Base-by-base conservation (phyloP, 305 asterid genomes). In the Fraxinus angustifolia region DNA sequence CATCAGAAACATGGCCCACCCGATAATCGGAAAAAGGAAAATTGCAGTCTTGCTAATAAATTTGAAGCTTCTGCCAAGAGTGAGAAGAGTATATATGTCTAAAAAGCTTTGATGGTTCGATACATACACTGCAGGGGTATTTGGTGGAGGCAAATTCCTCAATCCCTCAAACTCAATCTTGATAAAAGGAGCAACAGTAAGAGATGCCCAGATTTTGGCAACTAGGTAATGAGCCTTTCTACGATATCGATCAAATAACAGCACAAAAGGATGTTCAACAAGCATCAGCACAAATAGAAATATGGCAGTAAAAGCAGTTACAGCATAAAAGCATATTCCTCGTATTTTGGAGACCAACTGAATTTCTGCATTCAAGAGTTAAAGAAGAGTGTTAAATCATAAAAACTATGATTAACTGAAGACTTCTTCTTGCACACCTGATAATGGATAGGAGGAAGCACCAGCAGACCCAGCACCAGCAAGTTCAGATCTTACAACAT, bases 61-160 rank as follows among this genome's bases (percentile, higher is more conserved):
- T 82, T 96, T 96, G 91, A 91, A 96, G 91, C 90, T 90, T 87
- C 90, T 92, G 28, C 98, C 97, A 60, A 96, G 94, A 75, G 97
- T 96, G 80, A 96, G 90, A 84, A 96, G 97, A 10, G 98, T 85
- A 84, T 91, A 92, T 82, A 96, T 96, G 88, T 96, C 99, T 77
- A 94, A 84, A 88, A 94, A 96, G 87, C 99, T 96, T 87, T 93
- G 99, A 85, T 96, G 99, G 86, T 96, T 96, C 80, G 99, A 91
- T 45, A 96, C 99, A 76, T 91, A 94, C 75, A 94, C 95, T 38
- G 97, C 99, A 28, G 98, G 93, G 81, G 89, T 85, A 83, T 90
- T 91, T 75, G 83, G 56, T 78, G 90, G 81, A 50, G 98, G 98
- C 68, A 94, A 91, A 86, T 96, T 94, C 80, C 91, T 93, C 86